phyloP scores from a whole-genome alignment of 495 filamentous ascomycete genomes.

The Tuber indicum region DNA sequence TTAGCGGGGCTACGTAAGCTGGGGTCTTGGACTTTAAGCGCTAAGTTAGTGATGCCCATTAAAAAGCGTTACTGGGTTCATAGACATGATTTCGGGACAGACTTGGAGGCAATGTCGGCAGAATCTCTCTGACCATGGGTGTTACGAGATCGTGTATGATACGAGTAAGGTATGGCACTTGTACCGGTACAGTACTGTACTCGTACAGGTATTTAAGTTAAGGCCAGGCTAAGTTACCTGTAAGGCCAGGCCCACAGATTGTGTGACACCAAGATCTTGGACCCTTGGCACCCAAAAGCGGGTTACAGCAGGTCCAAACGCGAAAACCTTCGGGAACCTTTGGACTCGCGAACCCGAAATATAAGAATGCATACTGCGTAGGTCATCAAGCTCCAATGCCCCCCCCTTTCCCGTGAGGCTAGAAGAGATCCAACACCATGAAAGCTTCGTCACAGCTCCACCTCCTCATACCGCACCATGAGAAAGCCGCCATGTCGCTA shows the following conservation, averaged over 20 bases:
- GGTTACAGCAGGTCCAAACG: neutral
- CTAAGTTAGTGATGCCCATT: neutral
- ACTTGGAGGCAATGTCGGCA: neutral
- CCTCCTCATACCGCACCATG: neutral
- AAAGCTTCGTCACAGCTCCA: neutral
- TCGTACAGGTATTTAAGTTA: neutral
- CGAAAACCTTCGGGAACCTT: neutral
- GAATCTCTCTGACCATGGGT: neutral
- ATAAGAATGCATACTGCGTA: neutral
- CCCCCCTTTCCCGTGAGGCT: neutral
- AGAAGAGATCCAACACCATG: neutral
- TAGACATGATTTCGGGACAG: neutral
- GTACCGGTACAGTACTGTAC: too few species aligned
- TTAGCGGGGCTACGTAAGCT: neutral
- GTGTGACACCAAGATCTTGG: neutral
- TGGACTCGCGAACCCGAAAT: neutral
- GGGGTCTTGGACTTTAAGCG: neutral
- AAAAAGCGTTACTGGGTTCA: neutral
- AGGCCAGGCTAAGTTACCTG: too few species aligned
- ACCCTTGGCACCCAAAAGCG: neutral
- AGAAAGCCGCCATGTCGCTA: neutral
- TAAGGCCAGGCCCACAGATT: too few species aligned
- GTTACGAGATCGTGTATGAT: too few species aligned
- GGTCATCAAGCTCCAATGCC: neutral
- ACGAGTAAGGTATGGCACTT: too few species aligned